Conservation (phyloP, 345 rosid genomes). For the Murraya paniculata region DNA sequence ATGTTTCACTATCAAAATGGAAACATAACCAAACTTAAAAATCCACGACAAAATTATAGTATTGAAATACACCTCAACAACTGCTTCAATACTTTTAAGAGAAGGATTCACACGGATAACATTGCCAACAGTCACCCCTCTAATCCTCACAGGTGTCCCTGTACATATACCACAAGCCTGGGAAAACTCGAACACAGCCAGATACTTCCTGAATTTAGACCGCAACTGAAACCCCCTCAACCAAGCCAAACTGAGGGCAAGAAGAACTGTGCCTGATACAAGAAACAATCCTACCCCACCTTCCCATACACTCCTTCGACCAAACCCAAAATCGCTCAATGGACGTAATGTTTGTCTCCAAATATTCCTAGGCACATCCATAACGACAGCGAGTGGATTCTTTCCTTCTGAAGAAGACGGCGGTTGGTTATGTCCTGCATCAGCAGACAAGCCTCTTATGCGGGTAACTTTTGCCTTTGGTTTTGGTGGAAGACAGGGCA, state of each 20-base stretch:
- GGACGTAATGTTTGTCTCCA: slow-evolving; percentile 89
- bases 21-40: neutral
- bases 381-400: slow-evolving; percentile 55
- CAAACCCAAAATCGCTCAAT: slow-evolving; percentile 88
- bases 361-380: slow-evolving; percentile 62
- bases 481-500: slow-evolving; percentile 56
- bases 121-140: slow-evolving; percentile 93
- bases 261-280: slow-evolving; percentile 77
- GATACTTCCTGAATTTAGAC: slow-evolving; percentile 78
- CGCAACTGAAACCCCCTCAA: slow-evolving; percentile 77
- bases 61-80: slow-evolving; percentile 68
- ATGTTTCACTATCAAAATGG: neutral
- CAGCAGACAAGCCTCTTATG: slow-evolving; percentile 55
- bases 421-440: slow-evolving; percentile 44
- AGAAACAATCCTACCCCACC: slow-evolving; percentile 98
- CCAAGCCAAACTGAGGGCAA: slow-evolving; percentile 93
- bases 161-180: slow-evolving; percentile 90
- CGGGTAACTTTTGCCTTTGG: slow-evolving; percentile 32
- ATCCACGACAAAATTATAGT: slow-evolving; percentile 6
- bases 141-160: slow-evolving; percentile 91
- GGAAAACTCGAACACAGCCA: slow-evolving; percentile 74
- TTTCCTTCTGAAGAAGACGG: slow-evolving; percentile 45
- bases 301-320: slow-evolving; percentile 92
- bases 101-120: slow-evolving; percentile 90
- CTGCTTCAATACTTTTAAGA: slow-evolving; percentile 81